Conservation (phyloP, 495 filamentous ascomycete genomes). For the Thermothielavioides terrestris region DNA sequence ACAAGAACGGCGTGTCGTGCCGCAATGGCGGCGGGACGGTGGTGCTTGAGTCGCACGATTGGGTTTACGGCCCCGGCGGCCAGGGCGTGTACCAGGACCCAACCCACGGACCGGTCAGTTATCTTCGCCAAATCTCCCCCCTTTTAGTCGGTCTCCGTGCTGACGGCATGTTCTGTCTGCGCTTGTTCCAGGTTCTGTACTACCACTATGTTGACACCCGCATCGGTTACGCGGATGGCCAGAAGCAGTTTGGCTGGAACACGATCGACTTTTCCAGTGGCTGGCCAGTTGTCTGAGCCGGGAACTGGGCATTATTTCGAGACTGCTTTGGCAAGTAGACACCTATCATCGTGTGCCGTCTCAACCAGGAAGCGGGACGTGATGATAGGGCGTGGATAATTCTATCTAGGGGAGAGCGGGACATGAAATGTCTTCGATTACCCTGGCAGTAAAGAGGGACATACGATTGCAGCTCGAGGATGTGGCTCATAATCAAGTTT, state of each 20-base stretch:
- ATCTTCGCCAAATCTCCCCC: slow-evolving; percentile 17
- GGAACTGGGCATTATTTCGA: neutral
- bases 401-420: too few species aligned
- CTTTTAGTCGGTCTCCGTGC: neutral
- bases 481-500: too few species aligned
- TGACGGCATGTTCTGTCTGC: neutral
- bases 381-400: too few species aligned
- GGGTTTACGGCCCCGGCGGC: slow-evolving; percentile 64
- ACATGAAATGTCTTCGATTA: too few species aligned
- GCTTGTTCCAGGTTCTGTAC: slow-evolving; percentile 47
- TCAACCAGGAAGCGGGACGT: too few species aligned
- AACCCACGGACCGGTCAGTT: slow-evolving; percentile 26
- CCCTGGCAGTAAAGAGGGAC: too few species aligned
- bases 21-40: slow-evolving; percentile 52
- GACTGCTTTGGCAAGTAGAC: too few species aligned
- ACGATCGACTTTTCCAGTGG: slow-evolving; percentile 52
- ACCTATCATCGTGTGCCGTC: too few species aligned
- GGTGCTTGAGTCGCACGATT: slow-evolving; percentile 52
- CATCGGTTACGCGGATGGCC: slow-evolving; percentile 54
- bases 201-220: slow-evolving; percentile 62
- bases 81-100: slow-evolving; percentile 42
- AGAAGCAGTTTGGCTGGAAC: slow-evolving; percentile 65
- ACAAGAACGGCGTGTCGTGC: slow-evolving; percentile 49
- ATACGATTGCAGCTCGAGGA: too few species aligned
- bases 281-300: slow-evolving; percentile 50